phyloP scores from a whole-genome alignment of 202 grass and related monocot genomes.

The Brachypodium distachyon region DNA sequence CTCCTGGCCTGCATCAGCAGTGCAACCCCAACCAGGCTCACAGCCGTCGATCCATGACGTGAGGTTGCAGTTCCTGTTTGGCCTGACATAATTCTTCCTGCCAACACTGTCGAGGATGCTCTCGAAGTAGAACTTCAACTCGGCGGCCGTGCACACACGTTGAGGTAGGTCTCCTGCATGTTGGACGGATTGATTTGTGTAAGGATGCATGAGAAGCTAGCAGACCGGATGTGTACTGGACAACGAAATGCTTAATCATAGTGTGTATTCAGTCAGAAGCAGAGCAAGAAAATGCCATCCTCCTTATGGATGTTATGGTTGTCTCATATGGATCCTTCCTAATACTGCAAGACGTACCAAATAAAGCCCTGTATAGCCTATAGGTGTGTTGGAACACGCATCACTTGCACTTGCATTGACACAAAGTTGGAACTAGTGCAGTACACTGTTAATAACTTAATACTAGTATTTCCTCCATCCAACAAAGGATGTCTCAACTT shows the following conservation, averaged over 20 bases:
- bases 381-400: too few species aligned
- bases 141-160: conserved; percentile 71
- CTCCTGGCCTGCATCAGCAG: conserved; percentile 20
- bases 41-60: conserved; percentile 77
- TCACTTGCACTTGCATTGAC: too few species aligned
- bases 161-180: conserved; percentile 59
- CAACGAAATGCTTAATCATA: background rate
- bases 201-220: background rate
- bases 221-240: background rate
- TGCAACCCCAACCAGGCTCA: conserved; percentile 82
- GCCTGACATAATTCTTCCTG: conserved; percentile 66
- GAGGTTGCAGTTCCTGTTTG: conserved; percentile 92
- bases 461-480: too few species aligned
- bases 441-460: too few species aligned
- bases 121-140: conserved; percentile 87
- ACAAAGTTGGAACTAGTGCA: too few species aligned
- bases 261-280: background rate
- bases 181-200: background rate
- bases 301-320: background rate
- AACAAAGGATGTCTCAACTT: too few species aligned
- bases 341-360: background rate
- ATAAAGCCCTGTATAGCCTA: too few species aligned
- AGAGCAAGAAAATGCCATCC: background rate
- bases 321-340: background rate
- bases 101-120: conserved; percentile 52